A percentile compares a stretch with the other conserved stretches of the same genome.
These are phyloP conservation scores for Paxillus ammoniavirescens DNA, from an alignment of 768 basidiomycete genomes.

Conservation along the genomic window DNA sequence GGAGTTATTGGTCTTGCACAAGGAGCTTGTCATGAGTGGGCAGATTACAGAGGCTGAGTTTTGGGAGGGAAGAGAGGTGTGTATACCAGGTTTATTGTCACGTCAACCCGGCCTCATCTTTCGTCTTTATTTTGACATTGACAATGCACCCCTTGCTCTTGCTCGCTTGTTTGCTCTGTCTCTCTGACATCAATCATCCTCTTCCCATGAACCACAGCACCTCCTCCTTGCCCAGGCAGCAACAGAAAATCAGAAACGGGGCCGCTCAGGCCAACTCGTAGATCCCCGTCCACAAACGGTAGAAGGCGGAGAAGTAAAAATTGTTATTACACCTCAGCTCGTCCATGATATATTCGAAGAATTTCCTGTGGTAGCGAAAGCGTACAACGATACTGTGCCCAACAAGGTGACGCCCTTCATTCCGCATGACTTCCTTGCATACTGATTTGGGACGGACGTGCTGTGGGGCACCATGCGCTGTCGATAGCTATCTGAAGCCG, in stretches of 20 bases:
- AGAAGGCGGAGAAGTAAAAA: constrained; percentile 83
- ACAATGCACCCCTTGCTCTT: neutral
- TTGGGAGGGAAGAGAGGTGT: constrained; percentile 94
- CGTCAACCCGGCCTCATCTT: constrained; percentile 4
- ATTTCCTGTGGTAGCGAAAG: constrained; percentile 91
- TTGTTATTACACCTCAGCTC: constrained; percentile 86
- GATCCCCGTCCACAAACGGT: constrained; percentile 86
- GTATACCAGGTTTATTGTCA: neutral
- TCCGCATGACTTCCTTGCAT: neutral
- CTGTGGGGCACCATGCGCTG: constrained; percentile 2
- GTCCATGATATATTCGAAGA: constrained; percentile 97
- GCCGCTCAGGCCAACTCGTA: constrained; percentile 82
- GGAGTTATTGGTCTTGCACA: constrained; percentile 78
- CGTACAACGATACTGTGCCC: constrained; percentile 92
- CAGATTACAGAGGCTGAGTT: constrained; percentile 93
- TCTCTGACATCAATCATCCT: constrained; percentile 16
- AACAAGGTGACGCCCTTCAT: constrained; percentile 52
- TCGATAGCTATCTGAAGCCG: constrained; percentile 77
- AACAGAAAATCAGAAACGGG: constrained; percentile 69
- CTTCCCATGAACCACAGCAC: constrained; percentile 46
- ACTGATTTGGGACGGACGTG: constrained; percentile 4
- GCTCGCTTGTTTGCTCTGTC: neutral
- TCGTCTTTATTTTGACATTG: neutral
- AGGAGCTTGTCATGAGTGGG: constrained; percentile 81
- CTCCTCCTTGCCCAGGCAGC: constrained; percentile 75